Percentiles rank a stretch among this genome's conserved stretches.
Conservation (phyloP, 768 basidiomycete species). For the Lactarius evosmus region DNA sequence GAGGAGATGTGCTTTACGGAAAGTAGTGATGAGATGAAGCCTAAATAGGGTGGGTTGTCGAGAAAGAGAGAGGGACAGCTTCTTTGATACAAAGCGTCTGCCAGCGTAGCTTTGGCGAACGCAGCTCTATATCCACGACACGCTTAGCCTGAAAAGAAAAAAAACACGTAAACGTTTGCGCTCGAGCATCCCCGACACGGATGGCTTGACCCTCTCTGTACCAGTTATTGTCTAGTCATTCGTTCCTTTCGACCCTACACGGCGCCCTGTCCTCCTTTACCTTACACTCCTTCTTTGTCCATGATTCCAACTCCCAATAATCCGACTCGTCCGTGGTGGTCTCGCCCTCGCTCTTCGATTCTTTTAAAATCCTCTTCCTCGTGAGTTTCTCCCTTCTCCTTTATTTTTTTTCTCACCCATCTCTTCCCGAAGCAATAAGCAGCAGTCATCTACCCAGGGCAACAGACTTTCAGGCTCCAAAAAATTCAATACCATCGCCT, state of each 20-base stretch:
- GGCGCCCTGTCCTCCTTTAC: too few species aligned
- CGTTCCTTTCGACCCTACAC: too few species aligned
- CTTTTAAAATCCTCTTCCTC: conserved; percentile 30
- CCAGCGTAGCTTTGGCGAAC: too few species aligned
- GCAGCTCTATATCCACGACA: background rate
- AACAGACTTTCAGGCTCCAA: conserved; percentile 29
- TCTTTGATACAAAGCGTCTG: background rate
- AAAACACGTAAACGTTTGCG: background rate
- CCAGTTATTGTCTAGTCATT: too few species aligned
- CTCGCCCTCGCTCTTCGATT: conserved; percentile 36
- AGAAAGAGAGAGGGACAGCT: background rate
- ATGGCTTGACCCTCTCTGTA: background rate
- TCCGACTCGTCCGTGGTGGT: conserved; percentile 36
- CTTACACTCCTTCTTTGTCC: conserved; percentile 20
- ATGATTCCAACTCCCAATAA: conserved; percentile 22
- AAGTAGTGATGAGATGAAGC: background rate
- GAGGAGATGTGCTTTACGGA: background rate
- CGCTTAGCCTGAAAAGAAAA: background rate
- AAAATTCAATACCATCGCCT: conserved; percentile 54
- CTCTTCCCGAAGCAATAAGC: conserved; percentile 5
- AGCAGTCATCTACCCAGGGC: background rate
- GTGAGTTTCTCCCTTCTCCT: conserved; percentile 7
- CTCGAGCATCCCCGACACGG: background rate
- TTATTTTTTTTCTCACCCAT: background rate
- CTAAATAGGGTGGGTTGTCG: background rate